Conservation (phyloP, 2,329 filamentous ascomycete genomes). For the Ilyonectria mors-panacis region DNA sequence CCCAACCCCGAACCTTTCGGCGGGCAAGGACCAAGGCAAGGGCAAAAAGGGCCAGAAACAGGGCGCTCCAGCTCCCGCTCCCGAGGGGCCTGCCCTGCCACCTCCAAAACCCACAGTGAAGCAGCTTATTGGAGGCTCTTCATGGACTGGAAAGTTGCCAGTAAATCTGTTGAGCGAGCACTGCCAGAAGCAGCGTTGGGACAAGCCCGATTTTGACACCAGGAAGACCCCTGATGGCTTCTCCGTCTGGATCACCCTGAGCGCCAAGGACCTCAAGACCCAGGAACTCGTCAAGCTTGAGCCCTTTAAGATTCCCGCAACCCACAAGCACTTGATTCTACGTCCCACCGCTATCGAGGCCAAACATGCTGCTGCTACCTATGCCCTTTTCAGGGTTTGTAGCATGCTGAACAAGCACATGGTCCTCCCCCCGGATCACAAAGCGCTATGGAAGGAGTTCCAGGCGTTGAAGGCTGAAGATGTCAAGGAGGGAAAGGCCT, state of each 20-base stretch:
- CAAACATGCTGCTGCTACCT: constrained; percentile 92
- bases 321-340: constrained; percentile 81
- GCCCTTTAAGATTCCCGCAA: constrained; percentile 84
- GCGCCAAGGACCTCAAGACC: constrained; percentile 84
- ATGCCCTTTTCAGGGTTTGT: constrained; percentile 90
- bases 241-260: constrained; percentile 86
- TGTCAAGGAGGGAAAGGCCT: constrained; percentile 80
- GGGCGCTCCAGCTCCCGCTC: constrained; percentile 44
- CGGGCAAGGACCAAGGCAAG: constrained; percentile 62
- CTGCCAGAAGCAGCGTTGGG: constrained; percentile 97
- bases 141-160: constrained; percentile 97
- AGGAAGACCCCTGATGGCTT: constrained; percentile 81
- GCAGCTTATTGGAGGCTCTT: constrained; percentile 92
- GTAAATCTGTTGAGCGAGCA: constrained; percentile 95
- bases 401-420: constrained; percentile 97
- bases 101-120: constrained; percentile 76
- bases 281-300: constrained; percentile 81
- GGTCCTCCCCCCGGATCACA: constrained; percentile 92
- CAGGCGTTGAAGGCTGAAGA: constrained; percentile 86
- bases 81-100: constrained; percentile 55
- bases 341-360: constrained; percentile 90
- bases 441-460: constrained; percentile 93
- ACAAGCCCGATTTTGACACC: constrained; percentile 92
- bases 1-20: constrained; percentile 51
- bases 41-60: constrained; percentile 58